phyloP scores from a whole-genome alignment of 2,329 filamentous ascomycete genomes.

The Claviceps sp. region DNA sequence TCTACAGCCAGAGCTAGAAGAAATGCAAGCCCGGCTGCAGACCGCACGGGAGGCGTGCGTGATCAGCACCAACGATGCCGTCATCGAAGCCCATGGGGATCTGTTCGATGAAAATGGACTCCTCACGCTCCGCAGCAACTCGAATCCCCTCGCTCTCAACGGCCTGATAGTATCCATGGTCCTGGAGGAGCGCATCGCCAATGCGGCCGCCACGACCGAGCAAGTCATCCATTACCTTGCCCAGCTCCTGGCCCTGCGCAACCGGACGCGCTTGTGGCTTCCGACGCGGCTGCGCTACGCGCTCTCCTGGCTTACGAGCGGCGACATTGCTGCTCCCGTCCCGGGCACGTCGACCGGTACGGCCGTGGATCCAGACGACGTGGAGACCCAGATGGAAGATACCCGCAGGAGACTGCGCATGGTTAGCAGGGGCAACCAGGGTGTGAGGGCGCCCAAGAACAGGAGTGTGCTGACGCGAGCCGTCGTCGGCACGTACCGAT shows the following conservation, averaged over 20 bases:
- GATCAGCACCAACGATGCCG: slow-evolving; percentile 23
- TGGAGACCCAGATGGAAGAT: slow-evolving; percentile 19
- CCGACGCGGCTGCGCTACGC: slow-evolving; percentile 26
- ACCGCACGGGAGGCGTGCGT: slow-evolving; percentile 14
- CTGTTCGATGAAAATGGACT: slow-evolving; percentile 28
- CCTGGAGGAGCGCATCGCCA: slow-evolving; percentile 29
- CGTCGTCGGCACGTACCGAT: slow-evolving; percentile 21
- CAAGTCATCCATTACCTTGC: slow-evolving; percentile 23
- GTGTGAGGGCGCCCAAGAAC: slow-evolving; percentile 4
- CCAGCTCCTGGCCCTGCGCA: slow-evolving; percentile 21
- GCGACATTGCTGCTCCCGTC: slow-evolving; percentile 8
- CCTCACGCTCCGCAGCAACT: slow-evolving; percentile 15
- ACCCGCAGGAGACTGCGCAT: slow-evolving; percentile 22
- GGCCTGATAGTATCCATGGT: slow-evolving; percentile 33
- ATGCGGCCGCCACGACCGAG: slow-evolving; percentile 15
- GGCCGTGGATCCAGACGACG: slow-evolving; percentile 9
- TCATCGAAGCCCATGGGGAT: slow-evolving; percentile 25
- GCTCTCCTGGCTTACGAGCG: slow-evolving; percentile 23
- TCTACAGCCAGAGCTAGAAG: slow-evolving; percentile 9
- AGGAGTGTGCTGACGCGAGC: slow-evolving; percentile 11
- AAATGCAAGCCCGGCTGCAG: slow-evolving; percentile 15
- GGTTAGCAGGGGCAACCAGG: slow-evolving; percentile 16
- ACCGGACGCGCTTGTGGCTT: slow-evolving; percentile 25
- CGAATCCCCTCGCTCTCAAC: slow-evolving; percentile 15
- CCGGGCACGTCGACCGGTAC: slow-evolving; percentile 9